These are phyloP conservation scores for Apiosordaria backusii DNA, from an alignment of 495 filamentous ascomycete genomes.

Conservation along the genomic window DNA sequence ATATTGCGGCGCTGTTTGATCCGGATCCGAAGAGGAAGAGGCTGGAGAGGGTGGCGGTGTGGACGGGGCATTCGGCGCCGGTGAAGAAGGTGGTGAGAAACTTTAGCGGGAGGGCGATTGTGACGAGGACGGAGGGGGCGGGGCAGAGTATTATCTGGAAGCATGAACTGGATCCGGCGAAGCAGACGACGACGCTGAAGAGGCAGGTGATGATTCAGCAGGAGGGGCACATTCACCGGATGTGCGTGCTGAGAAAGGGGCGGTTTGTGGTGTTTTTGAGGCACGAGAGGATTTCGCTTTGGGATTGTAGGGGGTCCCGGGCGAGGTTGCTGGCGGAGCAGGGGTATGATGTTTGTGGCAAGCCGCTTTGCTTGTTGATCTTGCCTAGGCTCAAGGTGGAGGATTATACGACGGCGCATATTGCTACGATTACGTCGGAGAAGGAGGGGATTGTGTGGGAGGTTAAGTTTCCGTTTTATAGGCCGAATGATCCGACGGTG, in stretches of 20 bases:
- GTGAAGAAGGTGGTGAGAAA: constrained; percentile 85
- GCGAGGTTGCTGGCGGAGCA: constrained; percentile 56
- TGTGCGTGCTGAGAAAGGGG: constrained; percentile 69
- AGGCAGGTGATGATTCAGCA: constrained; percentile 69
- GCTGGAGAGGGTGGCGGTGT: constrained; percentile 56
- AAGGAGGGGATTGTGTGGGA: constrained; percentile 88
- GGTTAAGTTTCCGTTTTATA: constrained; percentile 50
- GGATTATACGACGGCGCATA: constrained; percentile 54
- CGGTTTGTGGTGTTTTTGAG: constrained; percentile 80
- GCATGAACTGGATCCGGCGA: constrained; percentile 46
- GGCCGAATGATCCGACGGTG: constrained; percentile 28
- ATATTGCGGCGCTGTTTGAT: constrained; percentile 78
- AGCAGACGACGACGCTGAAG: constrained; percentile 49
- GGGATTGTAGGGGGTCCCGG: constrained; percentile 63
- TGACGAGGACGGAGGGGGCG: constrained; percentile 75
- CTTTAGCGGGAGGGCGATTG: constrained; percentile 69
- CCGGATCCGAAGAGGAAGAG: constrained; percentile 64
- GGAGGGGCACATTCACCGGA: constrained; percentile 74
- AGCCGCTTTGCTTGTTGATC: constrained; percentile 77
- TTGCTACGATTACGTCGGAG: constrained; percentile 79
- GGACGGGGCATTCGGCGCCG: constrained; percentile 79
- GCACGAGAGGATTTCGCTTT: constrained; percentile 70
- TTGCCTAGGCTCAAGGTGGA: constrained; percentile 62
- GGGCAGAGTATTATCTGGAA: constrained; percentile 83
- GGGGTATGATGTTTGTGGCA: constrained; percentile 61